phyloP scores from a whole-genome alignment of 805 yeast species.

The Yamadazyma insecticola region DNA sequence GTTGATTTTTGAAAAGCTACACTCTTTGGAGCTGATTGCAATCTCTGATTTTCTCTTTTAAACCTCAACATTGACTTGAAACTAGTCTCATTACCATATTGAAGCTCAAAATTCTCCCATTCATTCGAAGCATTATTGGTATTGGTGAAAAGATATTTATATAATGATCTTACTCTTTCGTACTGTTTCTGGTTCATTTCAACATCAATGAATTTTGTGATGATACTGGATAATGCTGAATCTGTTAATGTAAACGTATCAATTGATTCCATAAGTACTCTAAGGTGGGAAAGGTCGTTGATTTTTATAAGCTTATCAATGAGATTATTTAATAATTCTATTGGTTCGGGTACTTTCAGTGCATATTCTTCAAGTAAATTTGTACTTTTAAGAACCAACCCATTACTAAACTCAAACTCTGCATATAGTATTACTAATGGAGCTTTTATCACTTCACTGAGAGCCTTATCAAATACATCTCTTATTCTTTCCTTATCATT shows the following conservation, averaged over 20 bases:
- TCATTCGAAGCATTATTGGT: constrained; percentile 12
- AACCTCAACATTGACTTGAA: constrained; percentile 69
- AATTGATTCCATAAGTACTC: too few relatives aligned
- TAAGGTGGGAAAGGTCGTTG: too few relatives aligned
- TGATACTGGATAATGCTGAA: too few relatives aligned
- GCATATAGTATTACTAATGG: constrained; percentile 53
- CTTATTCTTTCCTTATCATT: constrained; percentile 36
- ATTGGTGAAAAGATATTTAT: constrained; percentile 32
- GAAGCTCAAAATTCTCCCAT: constrained; percentile 75
- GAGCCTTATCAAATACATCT: constrained; percentile 59
- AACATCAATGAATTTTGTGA: constrained; percentile 51
- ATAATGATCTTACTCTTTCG: constrained; percentile 59
- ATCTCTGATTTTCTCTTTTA: constrained; percentile 41
- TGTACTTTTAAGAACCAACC: constrained; percentile 45
- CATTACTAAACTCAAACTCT: constrained; percentile 55
- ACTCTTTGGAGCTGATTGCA: constrained; percentile 46
- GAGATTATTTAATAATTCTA: constrained; percentile 5
- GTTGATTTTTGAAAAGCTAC: constrained; percentile 28
- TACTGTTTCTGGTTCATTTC: constrained; percentile 53
- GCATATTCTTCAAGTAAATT: constrained; percentile 16
- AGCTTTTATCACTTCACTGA: too few relatives aligned
- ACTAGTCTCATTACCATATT: constrained; percentile 63
- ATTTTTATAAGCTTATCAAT: constrained; percentile 3
- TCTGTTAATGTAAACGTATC: too few relatives aligned
- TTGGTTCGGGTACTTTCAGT: constrained; percentile 6